phyloP scores from a whole-genome alignment of 2,329 filamentous ascomycete genomes.

The Botryotinia narcissicola region DNA sequence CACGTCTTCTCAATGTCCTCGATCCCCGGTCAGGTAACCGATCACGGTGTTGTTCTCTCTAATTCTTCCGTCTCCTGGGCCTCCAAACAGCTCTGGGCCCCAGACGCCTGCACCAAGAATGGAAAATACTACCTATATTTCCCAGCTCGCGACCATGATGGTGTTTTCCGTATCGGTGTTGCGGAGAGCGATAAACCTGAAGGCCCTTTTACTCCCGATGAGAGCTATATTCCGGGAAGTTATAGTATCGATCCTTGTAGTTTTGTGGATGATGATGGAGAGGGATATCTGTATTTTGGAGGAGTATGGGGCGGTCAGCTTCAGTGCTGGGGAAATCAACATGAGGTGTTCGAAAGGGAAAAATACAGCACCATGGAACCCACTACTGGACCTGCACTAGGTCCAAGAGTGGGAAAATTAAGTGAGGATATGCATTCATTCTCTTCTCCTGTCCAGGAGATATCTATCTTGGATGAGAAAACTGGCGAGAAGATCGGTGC shows the following conservation, averaged over 20 bases:
- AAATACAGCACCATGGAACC: slow-evolving; percentile 60
- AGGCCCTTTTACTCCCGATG: slow-evolving; percentile 67
- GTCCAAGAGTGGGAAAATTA: slow-evolving; percentile 65
- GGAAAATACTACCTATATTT: slow-evolving; percentile 76
- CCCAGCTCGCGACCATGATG: slow-evolving; percentile 68
- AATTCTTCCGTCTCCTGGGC: slow-evolving; percentile 71
- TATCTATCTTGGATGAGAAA: slow-evolving; percentile 62
- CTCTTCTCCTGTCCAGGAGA: slow-evolving; percentile 52
- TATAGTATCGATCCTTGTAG: slow-evolving; percentile 76
- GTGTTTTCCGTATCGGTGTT: slow-evolving; percentile 73
- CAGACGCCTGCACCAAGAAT: slow-evolving; percentile 67
- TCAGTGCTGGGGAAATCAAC: slow-evolving; percentile 61
- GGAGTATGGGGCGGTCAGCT: slow-evolving; percentile 80
- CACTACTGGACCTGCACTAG: slow-evolving; percentile 56
- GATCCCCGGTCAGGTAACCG: slow-evolving; percentile 53
- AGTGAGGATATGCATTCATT: slow-evolving; percentile 65
- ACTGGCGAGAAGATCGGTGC: slow-evolving; percentile 55
- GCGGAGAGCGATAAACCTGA: slow-evolving; percentile 61
- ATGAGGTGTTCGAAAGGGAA: slow-evolving; percentile 51
- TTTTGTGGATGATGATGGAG: slow-evolving; percentile 70
- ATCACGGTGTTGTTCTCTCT: slow-evolving; percentile 69
- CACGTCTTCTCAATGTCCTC: slow-evolving; percentile 66
- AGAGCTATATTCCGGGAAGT: slow-evolving; percentile 62
- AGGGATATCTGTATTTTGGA: slow-evolving; percentile 71
- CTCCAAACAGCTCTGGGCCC: slow-evolving; percentile 77